These are phyloP conservation scores for Ceratocystis huliohia DNA, from an alignment of 2,329 filamentous ascomycete genomes.

Conservation along the genomic window DNA sequence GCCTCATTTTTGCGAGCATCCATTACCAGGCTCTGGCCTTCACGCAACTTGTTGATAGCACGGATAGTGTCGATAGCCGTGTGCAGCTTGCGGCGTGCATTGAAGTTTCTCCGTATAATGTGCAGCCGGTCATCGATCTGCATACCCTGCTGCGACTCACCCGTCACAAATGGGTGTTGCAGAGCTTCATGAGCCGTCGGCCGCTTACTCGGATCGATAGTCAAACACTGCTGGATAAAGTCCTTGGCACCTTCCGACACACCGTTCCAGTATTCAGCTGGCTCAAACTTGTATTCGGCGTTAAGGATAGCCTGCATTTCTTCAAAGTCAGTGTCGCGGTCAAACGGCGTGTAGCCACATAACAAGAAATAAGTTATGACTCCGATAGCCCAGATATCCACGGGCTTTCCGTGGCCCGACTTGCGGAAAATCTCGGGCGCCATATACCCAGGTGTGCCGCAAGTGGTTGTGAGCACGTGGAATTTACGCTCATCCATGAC, in stretches of 20 bases:
- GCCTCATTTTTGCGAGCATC: conserved; percentile 32
- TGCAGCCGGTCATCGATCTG: conserved; percentile 52
- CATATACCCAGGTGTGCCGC: conserved; percentile 97
- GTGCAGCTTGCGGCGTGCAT: conserved; percentile 54
- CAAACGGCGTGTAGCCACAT: conserved; percentile 95
- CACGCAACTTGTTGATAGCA: conserved; percentile 57
- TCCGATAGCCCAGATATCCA: conserved; percentile 95
- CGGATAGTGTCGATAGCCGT: conserved; percentile 59
- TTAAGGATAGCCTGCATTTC: conserved; percentile 98
- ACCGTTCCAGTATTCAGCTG: conserved; percentile 89
- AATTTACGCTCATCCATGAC: conserved; percentile 99
- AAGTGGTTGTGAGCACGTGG: conserved; percentile 93
- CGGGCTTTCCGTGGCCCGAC: conserved; percentile 91
- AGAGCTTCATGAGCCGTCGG: conserved; percentile 81
- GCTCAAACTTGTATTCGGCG: conserved; percentile 91
- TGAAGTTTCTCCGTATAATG: conserved; percentile 63
- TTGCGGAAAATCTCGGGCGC: conserved; percentile 99
- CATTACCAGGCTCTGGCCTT: conserved; percentile 50
- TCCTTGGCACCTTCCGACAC: conserved; percentile 77
- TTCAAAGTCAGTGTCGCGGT: conserved; percentile 92
- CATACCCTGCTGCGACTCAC: conserved; percentile 36
- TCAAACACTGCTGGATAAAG: conserved; percentile 85
- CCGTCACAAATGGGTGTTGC: conserved; percentile 51
- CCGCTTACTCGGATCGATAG: conserved; percentile 71
- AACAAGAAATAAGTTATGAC: conserved; percentile 98